phyloP scores from a whole-genome alignment of 2,329 filamentous ascomycete species.

The Diplodia mutila region DNA sequence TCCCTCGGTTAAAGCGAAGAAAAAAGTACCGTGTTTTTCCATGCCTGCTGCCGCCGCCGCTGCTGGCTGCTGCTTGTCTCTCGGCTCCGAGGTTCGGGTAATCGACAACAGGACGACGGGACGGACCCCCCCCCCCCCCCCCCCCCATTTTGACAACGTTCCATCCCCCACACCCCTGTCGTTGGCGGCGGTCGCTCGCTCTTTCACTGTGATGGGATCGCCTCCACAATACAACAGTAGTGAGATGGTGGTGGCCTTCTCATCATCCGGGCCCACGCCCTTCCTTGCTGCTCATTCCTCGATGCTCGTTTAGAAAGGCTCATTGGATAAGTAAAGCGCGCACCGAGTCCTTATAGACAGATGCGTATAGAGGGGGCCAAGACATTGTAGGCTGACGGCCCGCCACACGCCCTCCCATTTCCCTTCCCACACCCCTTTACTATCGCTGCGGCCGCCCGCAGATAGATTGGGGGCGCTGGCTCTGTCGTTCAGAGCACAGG shows the following conservation, averaged over 20 bases:
- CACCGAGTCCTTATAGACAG: no score
- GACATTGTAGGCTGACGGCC: not conserved
- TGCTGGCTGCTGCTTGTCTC: not conserved
- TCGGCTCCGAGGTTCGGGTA: conserved; percentile 11
- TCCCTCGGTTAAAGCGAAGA: not conserved
- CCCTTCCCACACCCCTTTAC: not conserved
- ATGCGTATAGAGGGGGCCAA: not conserved
- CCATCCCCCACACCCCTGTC: not conserved
- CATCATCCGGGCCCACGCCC: not conserved
- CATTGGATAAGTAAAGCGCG: no score
- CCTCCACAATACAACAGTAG: no score
- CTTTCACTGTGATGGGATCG: no score
- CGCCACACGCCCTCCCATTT: not conserved
- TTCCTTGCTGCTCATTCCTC: not conserved
- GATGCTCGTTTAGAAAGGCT: no score
- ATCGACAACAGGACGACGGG: not conserved
- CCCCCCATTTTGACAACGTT: no score
- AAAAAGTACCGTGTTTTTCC: not conserved
- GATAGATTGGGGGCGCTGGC: not conserved
- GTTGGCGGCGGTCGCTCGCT: not conserved
- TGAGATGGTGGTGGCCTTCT: not conserved
- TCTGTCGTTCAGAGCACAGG: not conserved
- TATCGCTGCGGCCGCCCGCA: not conserved
- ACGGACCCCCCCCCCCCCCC: no score
- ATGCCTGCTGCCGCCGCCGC: no score